Evolutionary conservation across 2,329 filamentous ascomycete species (phyloP), one percentile per base, ranked within the genome.

Genomic region (Fonsecaea erecta): DNA sequence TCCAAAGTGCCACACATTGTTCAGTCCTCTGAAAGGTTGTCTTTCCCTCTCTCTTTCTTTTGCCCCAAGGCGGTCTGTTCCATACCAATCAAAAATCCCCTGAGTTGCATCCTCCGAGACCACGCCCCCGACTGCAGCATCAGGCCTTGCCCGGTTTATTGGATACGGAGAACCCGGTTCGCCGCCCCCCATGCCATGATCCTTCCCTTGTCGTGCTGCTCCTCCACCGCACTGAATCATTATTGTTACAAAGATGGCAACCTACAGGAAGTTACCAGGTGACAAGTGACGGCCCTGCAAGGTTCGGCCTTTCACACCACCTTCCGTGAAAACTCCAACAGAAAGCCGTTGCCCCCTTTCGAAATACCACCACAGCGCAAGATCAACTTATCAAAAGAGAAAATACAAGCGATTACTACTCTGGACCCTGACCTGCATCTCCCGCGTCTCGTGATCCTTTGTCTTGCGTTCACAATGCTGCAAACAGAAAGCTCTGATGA

Each of bases 1-100:
- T 48, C 43, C 43, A 48, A 48, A 48, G 43, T 48, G 43, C 43
- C 43, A 24, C 40, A 46, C n/a, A 24, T 48, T 48, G 37, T 24
- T 24, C 43, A 12, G 18, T 11, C 18, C 43, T 9, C 21, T 24
- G n/a, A 14, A 21, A 48, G 18, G 16, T 48, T 48, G 21, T 40
- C 16, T 40, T 11, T 40, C n/a, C 18, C 8, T 4, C 9, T 48
- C 43, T 48, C 43, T 12, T 48, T 48, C 43, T 24, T 48, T 48
- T 48, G 43, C 43, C 43, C 43, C 43, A 48, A 48, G 43, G 43
- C 18, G 43, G 43, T 24, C 43, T 24, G 21, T 48, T n/a, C 43
- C 43, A 48, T 48, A 24, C 43, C 43, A 48, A 48, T 48, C 43
- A 48, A 24, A 24, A 24, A 4, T 11, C 43, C 21, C 43, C 43